Conservation (phyloP, 2,329 filamentous ascomycete species). For the Teratosphaeria epicoccoides region DNA sequence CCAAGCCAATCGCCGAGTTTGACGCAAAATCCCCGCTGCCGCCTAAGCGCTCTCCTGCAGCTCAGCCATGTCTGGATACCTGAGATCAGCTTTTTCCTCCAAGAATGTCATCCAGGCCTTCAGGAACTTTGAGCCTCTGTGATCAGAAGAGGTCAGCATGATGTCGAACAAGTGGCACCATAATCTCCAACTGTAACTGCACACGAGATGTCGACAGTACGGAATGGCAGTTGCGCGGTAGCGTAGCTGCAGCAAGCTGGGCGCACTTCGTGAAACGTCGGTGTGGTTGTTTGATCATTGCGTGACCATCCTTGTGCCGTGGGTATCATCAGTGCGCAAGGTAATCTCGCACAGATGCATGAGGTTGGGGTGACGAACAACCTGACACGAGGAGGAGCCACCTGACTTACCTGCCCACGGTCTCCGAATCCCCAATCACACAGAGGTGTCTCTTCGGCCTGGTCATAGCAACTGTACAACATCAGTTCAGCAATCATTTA, state of each 20-base stretch:
- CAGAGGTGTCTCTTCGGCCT: conserved; percentile 82
- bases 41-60: conserved; percentile 19
- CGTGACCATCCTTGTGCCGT: not conserved
- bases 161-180: not conserved
- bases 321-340: not conserved
- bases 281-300: not conserved
- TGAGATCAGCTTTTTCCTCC: conserved; percentile 78
- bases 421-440: conserved; percentile 88
- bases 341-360: not conserved
- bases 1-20: not conserved
- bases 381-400: not conserved
- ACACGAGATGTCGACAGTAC: not conserved
- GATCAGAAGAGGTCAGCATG: conserved; percentile 7
- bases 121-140: conserved; percentile 72
- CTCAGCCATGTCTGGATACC: conserved; percentile 64
- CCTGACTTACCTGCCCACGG: conserved; percentile 65
- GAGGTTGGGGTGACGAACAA: too few relatives aligned
- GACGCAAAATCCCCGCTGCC: not conserved
- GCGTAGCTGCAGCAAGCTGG: not conserved
- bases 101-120: conserved; percentile 85
- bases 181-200: not conserved
- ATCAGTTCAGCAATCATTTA: not conserved
- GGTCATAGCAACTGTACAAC: conserved; percentile 79
- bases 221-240: not conserved
- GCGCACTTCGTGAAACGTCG: conserved; percentile 1